Evolutionary conservation across 2,329 filamentous ascomycete species (phyloP).

Genomic region (Mycocentrospora acerina): DNA sequence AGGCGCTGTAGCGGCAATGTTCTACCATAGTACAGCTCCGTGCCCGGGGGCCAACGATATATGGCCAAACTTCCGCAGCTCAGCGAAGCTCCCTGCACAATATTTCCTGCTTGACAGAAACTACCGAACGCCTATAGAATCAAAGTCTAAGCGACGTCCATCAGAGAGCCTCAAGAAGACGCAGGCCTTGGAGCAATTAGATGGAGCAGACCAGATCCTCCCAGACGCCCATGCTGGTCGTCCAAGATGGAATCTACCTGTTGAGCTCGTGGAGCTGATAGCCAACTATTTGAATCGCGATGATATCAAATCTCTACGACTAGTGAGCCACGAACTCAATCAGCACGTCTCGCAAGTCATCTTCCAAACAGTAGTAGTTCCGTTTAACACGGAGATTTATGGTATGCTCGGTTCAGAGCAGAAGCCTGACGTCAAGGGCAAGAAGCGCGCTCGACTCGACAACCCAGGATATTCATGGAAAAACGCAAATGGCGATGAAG

Average conservation of each 20-base stretch:
- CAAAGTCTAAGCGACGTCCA: slow-evolving; percentile 1
- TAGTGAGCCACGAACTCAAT: slow-evolving; percentile 63
- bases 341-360: slow-evolving; percentile 58
- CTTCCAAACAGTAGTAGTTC: slow-evolving; percentile 65
- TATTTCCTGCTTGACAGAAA: slow-evolving; percentile 22
- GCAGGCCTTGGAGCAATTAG: not conserved
- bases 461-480: slow-evolving; percentile 43
- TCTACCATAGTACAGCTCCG: slow-evolving; percentile 18
- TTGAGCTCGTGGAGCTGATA: slow-evolving; percentile 64
- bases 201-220: not conserved
- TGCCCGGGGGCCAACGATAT: slow-evolving; percentile 36
- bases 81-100: slow-evolving; percentile 24
- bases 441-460: slow-evolving; percentile 33
- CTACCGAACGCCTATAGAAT: not conserved
- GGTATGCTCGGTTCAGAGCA: slow-evolving; percentile 50
- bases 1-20: slow-evolving; percentile 27
- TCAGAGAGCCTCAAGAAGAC: slow-evolving; percentile 2
- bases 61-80: slow-evolving; percentile 37
- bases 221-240: slow-evolving; percentile 28
- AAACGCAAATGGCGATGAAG: slow-evolving; percentile 46
- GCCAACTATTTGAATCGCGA: slow-evolving; percentile 57
- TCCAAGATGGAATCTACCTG: slow-evolving; percentile 51
- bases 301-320: slow-evolving; percentile 61
- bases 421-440: slow-evolving; percentile 39
- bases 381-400: slow-evolving; percentile 66